A percentile compares a stretch with the other conserved stretches of the same genome.
phyloP scores from a whole-genome alignment of 106 monocot genomes.

The Triglochin maritima region DNA sequence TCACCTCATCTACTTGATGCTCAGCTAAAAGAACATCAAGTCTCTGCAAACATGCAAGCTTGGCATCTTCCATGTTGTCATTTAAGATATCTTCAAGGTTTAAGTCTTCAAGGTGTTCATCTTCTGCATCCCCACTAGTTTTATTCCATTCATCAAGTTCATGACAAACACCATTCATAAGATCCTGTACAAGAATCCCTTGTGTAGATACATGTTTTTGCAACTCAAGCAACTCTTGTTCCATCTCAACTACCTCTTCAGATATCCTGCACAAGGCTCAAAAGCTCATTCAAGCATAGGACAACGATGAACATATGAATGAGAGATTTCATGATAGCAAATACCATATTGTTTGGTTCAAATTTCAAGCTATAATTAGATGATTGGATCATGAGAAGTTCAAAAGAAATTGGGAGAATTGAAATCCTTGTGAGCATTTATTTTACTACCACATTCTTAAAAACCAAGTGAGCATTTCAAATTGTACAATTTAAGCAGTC shows the following conservation, averaged over 20 bases:
- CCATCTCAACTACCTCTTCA: slow-evolving; percentile 90
- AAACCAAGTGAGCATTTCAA: no score
- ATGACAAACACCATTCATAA: slow-evolving; percentile 75
- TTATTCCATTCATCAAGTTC: slow-evolving; percentile 81
- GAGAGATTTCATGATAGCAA: no score
- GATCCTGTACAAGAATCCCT: slow-evolving; percentile 92
- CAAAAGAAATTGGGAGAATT: no score
- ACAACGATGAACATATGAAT: no score
- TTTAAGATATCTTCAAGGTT: slow-evolving; percentile 33
- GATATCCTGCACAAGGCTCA: slow-evolving; percentile 48
- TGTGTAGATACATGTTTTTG: slow-evolving; percentile 90
- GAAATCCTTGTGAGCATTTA: no score
- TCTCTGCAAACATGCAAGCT: slow-evolving; percentile 47
- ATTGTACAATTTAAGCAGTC: no score
- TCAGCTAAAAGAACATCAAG: slow-evolving; percentile 77
- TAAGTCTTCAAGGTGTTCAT: slow-evolving; percentile 29
- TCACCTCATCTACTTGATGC: slow-evolving; percentile 75
- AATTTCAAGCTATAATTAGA: no score
- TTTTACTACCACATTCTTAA: no score
- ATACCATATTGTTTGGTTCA: no score
- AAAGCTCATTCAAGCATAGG: no score
- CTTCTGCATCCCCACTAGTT: slow-evolving; percentile 23
- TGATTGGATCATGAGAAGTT: no score
- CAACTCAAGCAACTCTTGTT: slow-evolving; percentile 85
- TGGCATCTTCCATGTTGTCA: slow-evolving; percentile 33